Conservation (phyloP, 768 basidiomycete genomes). For the Agaricus blazei region DNA sequence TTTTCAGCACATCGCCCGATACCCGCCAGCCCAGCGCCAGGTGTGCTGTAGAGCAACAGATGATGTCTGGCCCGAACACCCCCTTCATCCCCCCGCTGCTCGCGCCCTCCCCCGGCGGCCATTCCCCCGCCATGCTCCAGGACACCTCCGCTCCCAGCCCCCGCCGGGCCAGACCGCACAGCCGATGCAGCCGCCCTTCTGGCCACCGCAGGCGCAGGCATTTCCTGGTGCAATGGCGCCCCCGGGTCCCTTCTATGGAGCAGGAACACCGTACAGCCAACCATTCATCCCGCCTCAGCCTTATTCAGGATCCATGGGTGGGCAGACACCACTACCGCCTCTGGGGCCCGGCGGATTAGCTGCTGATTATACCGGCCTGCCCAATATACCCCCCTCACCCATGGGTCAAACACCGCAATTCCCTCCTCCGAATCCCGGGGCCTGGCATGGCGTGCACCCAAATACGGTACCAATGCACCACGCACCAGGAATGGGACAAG, state of each 20-base stretch:
- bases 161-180: not conserved
- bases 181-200: not conserved
- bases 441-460: not conserved
- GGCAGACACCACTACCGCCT: slow-evolving; percentile 1
- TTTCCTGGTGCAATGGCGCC: not conserved
- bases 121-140: slow-evolving; percentile 7
- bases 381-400: not conserved
- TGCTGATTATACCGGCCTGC: slow-evolving; percentile 8
- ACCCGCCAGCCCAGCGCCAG: no score
- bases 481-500: not conserved
- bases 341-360: slow-evolving; percentile 1
- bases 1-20: no score
- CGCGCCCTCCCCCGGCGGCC: slow-evolving; percentile 4
- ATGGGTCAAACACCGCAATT: not conserved
- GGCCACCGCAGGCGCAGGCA: not conserved
- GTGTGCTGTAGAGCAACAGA: no score
- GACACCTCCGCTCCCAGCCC: slow-evolving; percentile 2
- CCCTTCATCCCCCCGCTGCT: slow-evolving; percentile 15
- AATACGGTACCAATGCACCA: slow-evolving; percentile 1
- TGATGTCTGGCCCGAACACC: slow-evolving; percentile 8
- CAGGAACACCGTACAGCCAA: not conserved
- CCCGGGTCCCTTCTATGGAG: not conserved
- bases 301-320: not conserved
- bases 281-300: slow-evolving; percentile 1
- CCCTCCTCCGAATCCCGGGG: not conserved